Evolutionary conservation across 106 monocot species (phyloP).

Genomic region (Cymbidium sinense): DNA sequence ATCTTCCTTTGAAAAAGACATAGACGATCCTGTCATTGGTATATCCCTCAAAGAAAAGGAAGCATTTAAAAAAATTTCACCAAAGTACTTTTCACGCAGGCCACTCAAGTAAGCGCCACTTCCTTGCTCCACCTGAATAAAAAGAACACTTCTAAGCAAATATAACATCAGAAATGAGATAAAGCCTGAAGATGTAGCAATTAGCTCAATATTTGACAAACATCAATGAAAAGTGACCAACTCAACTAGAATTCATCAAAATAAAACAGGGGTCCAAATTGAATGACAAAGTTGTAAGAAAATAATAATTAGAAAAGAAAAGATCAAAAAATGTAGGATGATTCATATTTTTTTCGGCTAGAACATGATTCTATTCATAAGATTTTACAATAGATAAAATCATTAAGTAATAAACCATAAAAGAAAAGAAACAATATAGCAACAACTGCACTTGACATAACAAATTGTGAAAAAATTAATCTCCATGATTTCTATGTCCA

Average conservation of each 20-base stretch:
- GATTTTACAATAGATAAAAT: too few species aligned
- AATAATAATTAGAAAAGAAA: background rate
- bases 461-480: too few species aligned
- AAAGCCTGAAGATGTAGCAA: background rate
- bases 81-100: constrained; percentile 88
- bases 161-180: background rate
- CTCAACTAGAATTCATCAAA: background rate
- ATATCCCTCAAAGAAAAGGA: constrained; percentile 24
- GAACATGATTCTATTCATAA: too few species aligned
- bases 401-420: too few species aligned
- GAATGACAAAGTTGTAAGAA: background rate
- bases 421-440: too few species aligned
- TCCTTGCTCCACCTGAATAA: constrained; percentile 75
- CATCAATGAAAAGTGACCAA: background rate
- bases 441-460: too few species aligned
- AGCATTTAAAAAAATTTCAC: constrained; percentile 81
- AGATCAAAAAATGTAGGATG: too few species aligned
- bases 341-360: too few species aligned
- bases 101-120: constrained; percentile 73
- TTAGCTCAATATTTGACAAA: background rate
- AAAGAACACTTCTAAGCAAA: constrained; percentile 1
- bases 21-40: constrained; percentile 14
- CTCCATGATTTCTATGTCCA: too few species aligned
- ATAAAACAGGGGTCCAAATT: background rate
- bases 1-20: constrained; percentile 14